These are phyloP conservation scores for Syncephalastrum sp. DNA, from an alignment of 371 early-diverging fungal genomes.

Conservation along the genomic window DNA sequence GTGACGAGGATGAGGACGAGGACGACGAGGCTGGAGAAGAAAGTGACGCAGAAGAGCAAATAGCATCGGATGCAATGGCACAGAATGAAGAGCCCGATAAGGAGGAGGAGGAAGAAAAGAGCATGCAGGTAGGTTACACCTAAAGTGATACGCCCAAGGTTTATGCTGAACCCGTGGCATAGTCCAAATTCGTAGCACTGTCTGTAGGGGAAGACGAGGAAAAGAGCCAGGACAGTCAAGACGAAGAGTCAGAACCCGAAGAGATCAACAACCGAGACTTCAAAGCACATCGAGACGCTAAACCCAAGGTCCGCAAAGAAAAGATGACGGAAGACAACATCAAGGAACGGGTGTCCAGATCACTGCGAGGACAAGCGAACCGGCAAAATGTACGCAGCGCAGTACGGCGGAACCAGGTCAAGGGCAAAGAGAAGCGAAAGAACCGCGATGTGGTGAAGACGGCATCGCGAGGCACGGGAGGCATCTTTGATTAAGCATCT, in stretches of 20 bases:
- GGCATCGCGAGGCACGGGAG: slow-evolving; percentile 29
- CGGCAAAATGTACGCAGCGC: slow-evolving; percentile 30
- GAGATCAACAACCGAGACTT: slow-evolving; percentile 55
- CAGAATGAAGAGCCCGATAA: slow-evolving; percentile 24
- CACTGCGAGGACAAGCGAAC: slow-evolving; percentile 39
- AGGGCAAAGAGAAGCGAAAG: slow-evolving; percentile 59
- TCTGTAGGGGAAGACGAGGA: slow-evolving; percentile 25
- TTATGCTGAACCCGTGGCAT: background rate
- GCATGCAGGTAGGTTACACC: slow-evolving; percentile 18
- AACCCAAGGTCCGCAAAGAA: slow-evolving; percentile 25
- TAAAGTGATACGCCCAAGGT: slow-evolving; percentile 8
- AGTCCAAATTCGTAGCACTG: too few relatives aligned
- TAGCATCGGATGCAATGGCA: slow-evolving; percentile 10
- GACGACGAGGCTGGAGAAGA: slow-evolving; percentile 36
- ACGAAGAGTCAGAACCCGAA: slow-evolving; percentile 29
- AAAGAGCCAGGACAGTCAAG: slow-evolving; percentile 23
- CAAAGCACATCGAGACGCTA: slow-evolving; percentile 55
- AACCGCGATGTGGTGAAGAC: slow-evolving; percentile 33
- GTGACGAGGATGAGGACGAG: slow-evolving; percentile 26
- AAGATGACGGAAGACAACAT: slow-evolving; percentile 51
- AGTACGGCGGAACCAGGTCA: slow-evolving; percentile 48
- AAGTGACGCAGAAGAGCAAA: slow-evolving; percentile 27
- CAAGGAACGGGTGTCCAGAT: slow-evolving; percentile 57
- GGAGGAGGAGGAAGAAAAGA: slow-evolving; percentile 31
- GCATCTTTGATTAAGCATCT: slow-evolving; percentile 39